These are phyloP conservation scores for Ajuga chamaepitys DNA, from an alignment of 257 asterid genomes.

Conservation along the genomic window DNA sequence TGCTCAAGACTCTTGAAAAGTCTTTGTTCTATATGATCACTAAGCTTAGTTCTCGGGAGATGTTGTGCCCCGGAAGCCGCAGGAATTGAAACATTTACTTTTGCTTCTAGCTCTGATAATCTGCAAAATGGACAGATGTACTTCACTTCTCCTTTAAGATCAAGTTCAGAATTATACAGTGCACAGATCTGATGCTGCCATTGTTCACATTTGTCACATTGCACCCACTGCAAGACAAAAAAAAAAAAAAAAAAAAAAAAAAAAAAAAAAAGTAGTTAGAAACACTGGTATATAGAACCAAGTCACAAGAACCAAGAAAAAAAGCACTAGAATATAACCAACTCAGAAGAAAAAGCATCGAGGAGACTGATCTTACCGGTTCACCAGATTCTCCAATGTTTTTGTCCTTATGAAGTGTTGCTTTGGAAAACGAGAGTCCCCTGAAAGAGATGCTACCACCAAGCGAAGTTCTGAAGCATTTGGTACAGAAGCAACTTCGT, in stretches of 20 bases:
- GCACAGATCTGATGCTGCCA: slow-evolving; percentile 84
- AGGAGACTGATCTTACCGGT: slow-evolving; percentile 35
- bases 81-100: slow-evolving; percentile 23
- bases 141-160: slow-evolving; percentile 37
- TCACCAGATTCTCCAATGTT: slow-evolving; percentile 35
- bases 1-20: slow-evolving; percentile 41
- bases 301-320: slow-evolving; percentile 9
- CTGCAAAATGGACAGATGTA: slow-evolving; percentile 60
- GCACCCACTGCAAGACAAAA: slow-evolving; percentile 74
- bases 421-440: slow-evolving; percentile 43
- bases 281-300: neutral
- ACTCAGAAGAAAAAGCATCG: slow-evolving; percentile 7
- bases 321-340: neutral
- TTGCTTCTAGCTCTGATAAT: slow-evolving; percentile 32
- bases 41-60: slow-evolving; percentile 63
- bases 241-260: slow-evolving; percentile 8
- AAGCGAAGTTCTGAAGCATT: slow-evolving; percentile 37
- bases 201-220: slow-evolving; percentile 51
- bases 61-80: slow-evolving; percentile 43
- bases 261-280: slow-evolving; percentile 9
- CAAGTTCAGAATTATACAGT: slow-evolving; percentile 48
- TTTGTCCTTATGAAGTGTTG: slow-evolving; percentile 33
- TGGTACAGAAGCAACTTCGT: slow-evolving; percentile 36
- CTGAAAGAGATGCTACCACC: slow-evolving; percentile 35
- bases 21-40: slow-evolving; percentile 64